Evolutionary conservation across 164 flowering plant genomes (phyloP), one percentile per base, ranked within the genome.

Genomic region (Dillenia turbinata): DNA sequence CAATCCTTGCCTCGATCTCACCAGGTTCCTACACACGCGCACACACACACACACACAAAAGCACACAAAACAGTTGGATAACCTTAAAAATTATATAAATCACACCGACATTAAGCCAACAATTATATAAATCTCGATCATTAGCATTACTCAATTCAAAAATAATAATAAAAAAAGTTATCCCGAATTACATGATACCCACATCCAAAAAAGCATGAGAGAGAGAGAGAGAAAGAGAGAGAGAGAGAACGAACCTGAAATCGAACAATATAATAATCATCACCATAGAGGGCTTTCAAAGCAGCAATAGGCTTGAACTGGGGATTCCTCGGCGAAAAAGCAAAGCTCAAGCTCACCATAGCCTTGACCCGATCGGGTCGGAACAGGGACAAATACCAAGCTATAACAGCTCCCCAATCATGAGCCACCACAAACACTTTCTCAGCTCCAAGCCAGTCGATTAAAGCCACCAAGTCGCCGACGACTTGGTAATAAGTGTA

Each of bases 301-400:
- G 54, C 44, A 5, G 71, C 76, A 3, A 75, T 10, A 1, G 85
- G 83, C 72, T 73, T 83, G 48, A 52, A 50, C 2, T 44, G 26
- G 1, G 96, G 90, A 50, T 78, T 71, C 4, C 93, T 64, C 0
- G 81, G 87, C 55, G 2, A n/a, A 55, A 75, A 88, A 3, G 54
- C 60, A 8, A 88, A 88, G 64, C 94, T 85, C 69, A 83, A 14
- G 44, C 73, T 85, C 45, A 91, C 85, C 78, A 91, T 57, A n/a
- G 94, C 97, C 73, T 77, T 85, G n/a, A 89, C 87, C 44, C 73
- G 68, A 60, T 92, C 98, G 1, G 98, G 96, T 8, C 98, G 65
- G 47, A 70, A 78, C 69, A 83, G 53, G 65, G 88, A 79, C 15
- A 92, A 62, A 49, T 66, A 11, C 98, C 98, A 92, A 12, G 88